These are phyloP conservation scores for Musa itinerans DNA, from an alignment of 176 grass and related monocot species.

Conservation along the genomic window DNA sequence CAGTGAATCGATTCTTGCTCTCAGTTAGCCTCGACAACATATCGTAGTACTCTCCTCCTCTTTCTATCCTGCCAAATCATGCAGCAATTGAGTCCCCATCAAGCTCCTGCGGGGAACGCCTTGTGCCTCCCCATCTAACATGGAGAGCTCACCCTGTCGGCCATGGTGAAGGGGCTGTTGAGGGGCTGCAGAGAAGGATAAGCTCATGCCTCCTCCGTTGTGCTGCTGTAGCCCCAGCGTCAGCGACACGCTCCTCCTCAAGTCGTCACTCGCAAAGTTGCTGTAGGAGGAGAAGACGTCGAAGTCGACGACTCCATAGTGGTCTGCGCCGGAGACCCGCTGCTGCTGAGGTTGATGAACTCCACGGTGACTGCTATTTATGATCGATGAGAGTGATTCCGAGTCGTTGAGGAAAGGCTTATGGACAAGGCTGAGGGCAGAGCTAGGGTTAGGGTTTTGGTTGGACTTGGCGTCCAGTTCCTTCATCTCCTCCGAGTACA, in stretches of 20 bases:
- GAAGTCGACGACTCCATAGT: neutral
- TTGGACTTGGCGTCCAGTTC: constrained; percentile 10
- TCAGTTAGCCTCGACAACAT: no score
- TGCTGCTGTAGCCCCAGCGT: constrained; percentile 69
- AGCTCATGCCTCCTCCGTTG: constrained; percentile 1
- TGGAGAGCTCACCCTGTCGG: constrained; percentile 20
- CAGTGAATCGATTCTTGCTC: no score
- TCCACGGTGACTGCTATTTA: neutral
- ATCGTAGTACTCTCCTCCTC: neutral
- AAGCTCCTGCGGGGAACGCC: constrained; percentile 37
- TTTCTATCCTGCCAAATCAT: constrained; percentile 31
- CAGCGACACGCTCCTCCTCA: constrained; percentile 26
- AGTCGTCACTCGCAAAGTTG: neutral
- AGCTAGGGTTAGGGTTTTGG: constrained; percentile 16
- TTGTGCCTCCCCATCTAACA: constrained; percentile 14
- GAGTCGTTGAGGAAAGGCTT: constrained; percentile 3
- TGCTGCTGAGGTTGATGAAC: neutral
- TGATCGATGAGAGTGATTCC: constrained; percentile 13
- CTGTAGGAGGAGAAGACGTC: constrained; percentile 19
- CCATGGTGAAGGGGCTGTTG: neutral
- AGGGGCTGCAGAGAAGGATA: constrained; percentile 9
- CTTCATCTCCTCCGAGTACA: constrained; percentile 54
- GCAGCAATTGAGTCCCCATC: constrained; percentile 33
- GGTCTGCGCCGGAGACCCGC: neutral
- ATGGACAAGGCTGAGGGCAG: neutral